Percentiles rank a stretch among this genome's conserved stretches.
These are phyloP conservation scores for Conidiobolus incongruus DNA, from an alignment of 371 early-diverging fungal species.

Conservation along the genomic window DNA sequence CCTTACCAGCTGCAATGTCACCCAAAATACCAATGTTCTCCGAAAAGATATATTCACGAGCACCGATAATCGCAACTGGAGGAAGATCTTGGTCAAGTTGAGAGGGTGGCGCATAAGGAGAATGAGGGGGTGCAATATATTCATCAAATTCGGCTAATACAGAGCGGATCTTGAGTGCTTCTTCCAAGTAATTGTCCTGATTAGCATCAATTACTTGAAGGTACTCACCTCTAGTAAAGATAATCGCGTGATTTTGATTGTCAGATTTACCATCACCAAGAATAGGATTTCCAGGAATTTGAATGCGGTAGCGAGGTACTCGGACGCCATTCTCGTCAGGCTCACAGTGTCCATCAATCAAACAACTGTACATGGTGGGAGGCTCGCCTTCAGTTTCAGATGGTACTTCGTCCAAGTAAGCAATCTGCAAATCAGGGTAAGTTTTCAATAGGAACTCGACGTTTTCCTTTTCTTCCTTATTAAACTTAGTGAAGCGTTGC, in stretches of 20 bases:
- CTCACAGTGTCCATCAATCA: slow-evolving; percentile 55
- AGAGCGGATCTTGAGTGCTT: slow-evolving; percentile 69
- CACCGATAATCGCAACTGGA: slow-evolving; percentile 80
- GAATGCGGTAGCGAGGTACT: slow-evolving; percentile 45
- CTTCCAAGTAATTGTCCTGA: slow-evolving; percentile 79
- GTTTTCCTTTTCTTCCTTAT: slow-evolving; percentile 46
- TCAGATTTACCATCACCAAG: slow-evolving; percentile 81
- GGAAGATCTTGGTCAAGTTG: slow-evolving; percentile 8
- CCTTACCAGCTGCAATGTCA: slow-evolving; percentile 81
- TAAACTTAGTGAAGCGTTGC: slow-evolving; percentile 67
- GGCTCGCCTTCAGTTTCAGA: slow-evolving; percentile 15
- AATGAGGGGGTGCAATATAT: slow-evolving; percentile 21
- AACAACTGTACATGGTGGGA: slow-evolving; percentile 31
- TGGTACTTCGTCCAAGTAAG: slow-evolving; percentile 59
- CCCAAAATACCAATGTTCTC: slow-evolving; percentile 72
- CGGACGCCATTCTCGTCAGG: slow-evolving; percentile 34
- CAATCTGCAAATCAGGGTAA: slow-evolving; percentile 60
- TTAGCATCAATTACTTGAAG: slow-evolving; percentile 74
- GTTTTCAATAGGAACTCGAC: slow-evolving; percentile 51
- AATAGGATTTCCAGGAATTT: slow-evolving; percentile 71
- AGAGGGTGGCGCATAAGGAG: slow-evolving; percentile 5
- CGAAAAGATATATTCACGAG: slow-evolving; percentile 76
- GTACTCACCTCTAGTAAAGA: slow-evolving; percentile 72
- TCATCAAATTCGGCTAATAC: slow-evolving; percentile 73
- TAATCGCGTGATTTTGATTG: slow-evolving; percentile 71